These are phyloP conservation scores for Coemansia sp. DNA, from an alignment of 192 early-diverging fungal genomes.

Conservation along the genomic window DNA sequence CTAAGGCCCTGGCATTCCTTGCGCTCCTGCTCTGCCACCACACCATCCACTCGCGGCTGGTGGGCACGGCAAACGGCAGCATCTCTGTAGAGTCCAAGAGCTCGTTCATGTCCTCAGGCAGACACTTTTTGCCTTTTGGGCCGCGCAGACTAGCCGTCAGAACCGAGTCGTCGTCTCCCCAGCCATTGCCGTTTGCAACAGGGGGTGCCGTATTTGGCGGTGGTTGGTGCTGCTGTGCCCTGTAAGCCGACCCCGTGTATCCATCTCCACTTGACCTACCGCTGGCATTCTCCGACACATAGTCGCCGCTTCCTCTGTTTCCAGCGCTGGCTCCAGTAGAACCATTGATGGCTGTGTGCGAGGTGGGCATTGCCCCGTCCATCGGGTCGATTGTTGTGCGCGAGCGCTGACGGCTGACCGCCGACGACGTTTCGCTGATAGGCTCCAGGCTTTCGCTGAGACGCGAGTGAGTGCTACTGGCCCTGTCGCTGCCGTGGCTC, in stretches of 20 bases:
- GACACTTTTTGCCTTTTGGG: slow-evolving; percentile 54
- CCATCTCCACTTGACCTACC: slow-evolving; percentile 7
- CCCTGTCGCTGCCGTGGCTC: slow-evolving; percentile 8
- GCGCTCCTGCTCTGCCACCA: slow-evolving; percentile 39
- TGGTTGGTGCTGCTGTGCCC: slow-evolving; percentile 2
- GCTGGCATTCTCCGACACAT: neutral
- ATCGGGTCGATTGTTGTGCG: slow-evolving; percentile 32
- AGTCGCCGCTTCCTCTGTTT: slow-evolving; percentile 15
- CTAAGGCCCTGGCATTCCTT: neutral
- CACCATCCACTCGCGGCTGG: slow-evolving; percentile 51
- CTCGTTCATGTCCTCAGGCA: slow-evolving; percentile 53
- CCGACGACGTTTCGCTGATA: slow-evolving; percentile 42
- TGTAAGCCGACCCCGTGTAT: neutral
- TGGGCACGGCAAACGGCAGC: slow-evolving; percentile 64
- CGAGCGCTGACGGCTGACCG: slow-evolving; percentile 42
- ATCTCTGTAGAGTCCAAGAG: slow-evolving; percentile 57
- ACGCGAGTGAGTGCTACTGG: slow-evolving; percentile 26
- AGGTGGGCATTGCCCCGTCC: slow-evolving; percentile 9
- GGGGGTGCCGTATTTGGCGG: slow-evolving; percentile 34
- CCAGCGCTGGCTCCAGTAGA: neutral
- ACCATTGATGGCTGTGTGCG: neutral
- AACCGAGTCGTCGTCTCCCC: slow-evolving; percentile 8
- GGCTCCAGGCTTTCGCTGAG: slow-evolving; percentile 52
- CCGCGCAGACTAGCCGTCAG: slow-evolving; percentile 44
- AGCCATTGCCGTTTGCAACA: slow-evolving; percentile 4